Conservation (phyloP, 2,329 filamentous ascomycete species). For the Trichoderma sp. region DNA sequence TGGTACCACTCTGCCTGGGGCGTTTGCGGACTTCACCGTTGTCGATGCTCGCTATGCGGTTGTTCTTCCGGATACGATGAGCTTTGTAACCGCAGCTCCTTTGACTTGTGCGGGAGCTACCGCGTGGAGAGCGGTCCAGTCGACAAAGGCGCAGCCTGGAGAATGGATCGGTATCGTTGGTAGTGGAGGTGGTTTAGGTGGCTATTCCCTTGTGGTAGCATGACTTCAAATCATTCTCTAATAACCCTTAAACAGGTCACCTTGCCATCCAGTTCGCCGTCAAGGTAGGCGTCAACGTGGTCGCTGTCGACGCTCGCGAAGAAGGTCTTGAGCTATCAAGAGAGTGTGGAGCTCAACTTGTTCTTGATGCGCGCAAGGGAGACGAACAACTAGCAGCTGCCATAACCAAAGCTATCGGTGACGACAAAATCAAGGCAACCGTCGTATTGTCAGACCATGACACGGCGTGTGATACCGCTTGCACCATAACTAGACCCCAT, state of each 20-base stretch:
- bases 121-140: not conserved
- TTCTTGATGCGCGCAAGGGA: not conserved
- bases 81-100: not conserved
- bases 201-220: not conserved
- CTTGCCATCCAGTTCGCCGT: slow-evolving; percentile 8
- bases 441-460: not conserved
- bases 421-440: not conserved
- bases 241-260: not conserved
- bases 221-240: not conserved
- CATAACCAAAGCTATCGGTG: not conserved
- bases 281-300: not conserved
- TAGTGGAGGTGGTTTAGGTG: slow-evolving; percentile 5
- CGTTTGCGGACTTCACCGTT: not conserved
- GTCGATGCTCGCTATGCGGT: not conserved
- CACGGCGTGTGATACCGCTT: not conserved
- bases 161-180: slow-evolving; percentile 11
- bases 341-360: not conserved
- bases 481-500: not conserved
- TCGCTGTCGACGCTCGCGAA: slow-evolving; percentile 1
- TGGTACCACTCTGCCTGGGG: not conserved
- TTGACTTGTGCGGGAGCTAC: not conserved
- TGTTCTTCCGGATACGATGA: not conserved
- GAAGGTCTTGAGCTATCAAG: not conserved
- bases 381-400: not conserved
- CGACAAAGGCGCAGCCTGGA: not conserved